These are phyloP conservation scores for Alternaria sp. DNA, from an alignment of 2,329 filamentous ascomycete species.

Conservation along the genomic window DNA sequence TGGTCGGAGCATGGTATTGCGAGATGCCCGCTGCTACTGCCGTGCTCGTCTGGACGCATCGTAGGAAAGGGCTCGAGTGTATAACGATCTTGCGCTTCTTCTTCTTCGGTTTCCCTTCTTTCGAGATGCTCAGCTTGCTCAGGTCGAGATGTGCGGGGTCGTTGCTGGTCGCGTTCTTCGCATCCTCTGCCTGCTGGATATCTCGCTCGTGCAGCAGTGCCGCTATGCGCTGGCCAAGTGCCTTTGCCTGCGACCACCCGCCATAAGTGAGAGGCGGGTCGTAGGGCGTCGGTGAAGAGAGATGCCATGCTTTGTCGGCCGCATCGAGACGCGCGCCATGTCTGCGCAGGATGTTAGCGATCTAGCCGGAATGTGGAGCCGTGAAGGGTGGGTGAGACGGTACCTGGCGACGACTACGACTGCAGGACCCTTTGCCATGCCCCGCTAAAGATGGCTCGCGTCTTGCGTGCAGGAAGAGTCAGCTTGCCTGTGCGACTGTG, in stretches of 20 bases:
- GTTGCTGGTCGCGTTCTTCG: constrained; percentile 24
- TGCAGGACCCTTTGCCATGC: constrained; percentile 57
- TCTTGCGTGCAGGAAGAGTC: constrained; percentile 21
- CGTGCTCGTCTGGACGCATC: constrained; percentile 91
- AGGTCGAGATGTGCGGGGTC: constrained; percentile 35
- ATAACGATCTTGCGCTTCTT: constrained; percentile 81
- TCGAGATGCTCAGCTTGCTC: constrained; percentile 28
- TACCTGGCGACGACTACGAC: constrained; percentile 61
- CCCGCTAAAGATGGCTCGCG: constrained; percentile 25
- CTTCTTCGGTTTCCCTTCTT: constrained; percentile 44
- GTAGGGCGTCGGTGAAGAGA: constrained; percentile 91
- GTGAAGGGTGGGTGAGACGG: constrained; percentile 18
- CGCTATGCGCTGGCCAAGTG: constrained; percentile 84
- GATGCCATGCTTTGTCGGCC: constrained; percentile 93
- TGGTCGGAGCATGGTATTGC: constrained; percentile 61
- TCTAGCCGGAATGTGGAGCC: constrained; percentile 7
- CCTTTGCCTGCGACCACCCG: constrained; percentile 87
- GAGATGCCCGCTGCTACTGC: constrained; percentile 87
- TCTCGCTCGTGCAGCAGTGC: constrained; percentile 67
- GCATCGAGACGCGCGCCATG: constrained; percentile 95
- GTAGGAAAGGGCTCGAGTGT: constrained; percentile 91
- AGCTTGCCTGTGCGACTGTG: constrained; percentile 15
- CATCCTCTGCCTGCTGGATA: constrained; percentile 52
- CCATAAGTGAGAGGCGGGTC: constrained; percentile 94
- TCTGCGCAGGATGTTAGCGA: constrained; percentile 55